Base-by-base conservation (phyloP, 176 grass and related monocot genomes). In the Musa schizocarpa region DNA sequence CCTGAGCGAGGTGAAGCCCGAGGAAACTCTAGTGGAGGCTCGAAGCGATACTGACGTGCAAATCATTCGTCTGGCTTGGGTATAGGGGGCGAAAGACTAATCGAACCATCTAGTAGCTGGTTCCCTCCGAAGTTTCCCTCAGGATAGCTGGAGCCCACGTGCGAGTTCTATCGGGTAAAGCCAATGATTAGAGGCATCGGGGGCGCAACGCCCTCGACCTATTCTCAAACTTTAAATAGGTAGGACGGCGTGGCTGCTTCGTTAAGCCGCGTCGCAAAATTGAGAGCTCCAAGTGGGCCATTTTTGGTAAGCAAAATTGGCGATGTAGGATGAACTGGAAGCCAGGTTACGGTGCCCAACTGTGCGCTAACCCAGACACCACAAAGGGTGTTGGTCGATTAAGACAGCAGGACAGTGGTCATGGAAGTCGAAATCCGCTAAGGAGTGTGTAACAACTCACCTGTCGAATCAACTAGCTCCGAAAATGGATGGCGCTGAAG, bases 21-120 rank as follows among this genome's bases (percentile, higher is more conserved):
- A 24, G 24, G 24, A 88, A 92, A 88, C 89, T 86, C 83, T 92
- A 83, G 89, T 88, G 81, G 89, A 92, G 86, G 89, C 89, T 79
- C 86, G 83, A 82, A 87, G 89, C 83, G 77, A 92, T 92, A 83
- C 85, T 88, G 83, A 88, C 82, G 89, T 92, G 89, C 83, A 92
- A 92, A 92, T 92, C 85, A 74, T 85, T 91, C 77, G 63, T 85
- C 85, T 78, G 85, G 86, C 85, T 86, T 84, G 85, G 85, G 89
- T 88, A 92, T 85, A 92, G 85, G 82, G 85, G 85, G 86, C 68
- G 74, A 84, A 88, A 88, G 81, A 88, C 78, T 88, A 88, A 88
- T 88, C 74, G 81, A 84, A 88, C 86, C 86, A 88, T 88, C 86
- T 88, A 88, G 81, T 88, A 88, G 81, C 81, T 88, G 74, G 81